Conservation (phyloP, 768 basidiomycete species). For the Boletus rubropictus region DNA sequence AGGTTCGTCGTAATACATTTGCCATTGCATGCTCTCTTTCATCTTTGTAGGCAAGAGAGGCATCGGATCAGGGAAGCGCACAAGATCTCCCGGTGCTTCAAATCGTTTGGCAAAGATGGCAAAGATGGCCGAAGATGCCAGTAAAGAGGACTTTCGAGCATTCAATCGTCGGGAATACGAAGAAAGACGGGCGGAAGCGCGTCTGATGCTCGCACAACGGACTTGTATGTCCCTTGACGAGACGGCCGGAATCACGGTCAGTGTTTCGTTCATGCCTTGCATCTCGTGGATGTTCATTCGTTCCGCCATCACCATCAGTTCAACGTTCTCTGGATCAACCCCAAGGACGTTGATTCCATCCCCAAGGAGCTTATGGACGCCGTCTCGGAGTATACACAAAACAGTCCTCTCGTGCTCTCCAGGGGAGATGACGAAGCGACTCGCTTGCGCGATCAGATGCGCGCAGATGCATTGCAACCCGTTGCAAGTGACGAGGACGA, state of each 20-base stretch:
- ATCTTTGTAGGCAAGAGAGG: constrained; percentile 62
- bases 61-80: constrained; percentile 65
- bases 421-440: constrained; percentile 26
- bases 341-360: constrained; percentile 56
- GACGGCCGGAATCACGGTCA: constrained; percentile 52
- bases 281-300: constrained; percentile 7
- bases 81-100: constrained; percentile 55
- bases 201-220: constrained; percentile 63
- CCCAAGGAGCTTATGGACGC: constrained; percentile 61
- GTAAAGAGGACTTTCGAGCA: constrained; percentile 59
- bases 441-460: constrained; percentile 71
- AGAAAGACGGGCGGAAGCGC: constrained; percentile 66
- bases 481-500: constrained; percentile 33
- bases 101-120: constrained; percentile 72
- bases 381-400: constrained; percentile 38
- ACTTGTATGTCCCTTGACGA: constrained; percentile 77
- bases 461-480: constrained; percentile 61
- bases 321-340: constrained; percentile 76
- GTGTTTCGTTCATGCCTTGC: constrained; percentile 1
- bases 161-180: constrained; percentile 70
- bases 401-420: constrained; percentile 3
- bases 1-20: constrained; percentile 42
- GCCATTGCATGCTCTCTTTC: background rate
- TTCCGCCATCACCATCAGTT: constrained; percentile 43
- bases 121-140: constrained; percentile 48